Base-by-base conservation (phyloP, 106 monocot species). In the Dendrobium chrysotoxum region DNA sequence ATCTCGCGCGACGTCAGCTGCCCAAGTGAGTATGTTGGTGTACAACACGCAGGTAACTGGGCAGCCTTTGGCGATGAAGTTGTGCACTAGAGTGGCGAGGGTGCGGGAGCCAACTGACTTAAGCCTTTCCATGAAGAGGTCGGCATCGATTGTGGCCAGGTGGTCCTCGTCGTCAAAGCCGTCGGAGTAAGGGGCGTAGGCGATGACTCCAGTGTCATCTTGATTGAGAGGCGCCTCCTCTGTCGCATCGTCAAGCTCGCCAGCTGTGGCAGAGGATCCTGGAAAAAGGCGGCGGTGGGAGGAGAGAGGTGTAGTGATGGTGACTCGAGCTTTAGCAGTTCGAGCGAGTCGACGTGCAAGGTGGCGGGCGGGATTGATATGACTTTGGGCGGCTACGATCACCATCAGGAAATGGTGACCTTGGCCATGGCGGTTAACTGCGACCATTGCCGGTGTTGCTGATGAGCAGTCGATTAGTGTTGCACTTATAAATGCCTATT, bases 41-140 rank as follows among this genome's bases (percentile, higher is more conserved):
- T 87, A 87, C 12, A 92, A 76, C 12, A 92, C 44, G 78, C 80
- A 81, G n/a, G 87, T 87, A 18, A 90, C 79, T 0, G 85, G 86
- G 5, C 80, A 40, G 31, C 82, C 80, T 0, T 39, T 50, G 28
- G 65, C 78, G 11, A 84, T 71, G 13, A 82, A 80, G 72, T 44
- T n/a, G 40, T 50, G 28, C 28, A 85, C 72, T 42, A 89, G 11
- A 21, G 28, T n/a, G 16, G 58, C 41, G 64, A 93, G 82, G 42
- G 50, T 77, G 18, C 31, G 8, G 64, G 76, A 42, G 1, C 87
- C 87, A 2, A 30, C 38, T 13, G 41, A 11, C 8, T 15, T 55
- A 17, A 20, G 55, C 55, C 1, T 20, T 55, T 15, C 2, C 20
- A 83, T 71, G 18, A 71, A 68, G 61, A 77, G 82, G 5, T 79